Base-by-base conservation (phyloP, 805 yeast species). In the Myxozyma melibiosi region DNA sequence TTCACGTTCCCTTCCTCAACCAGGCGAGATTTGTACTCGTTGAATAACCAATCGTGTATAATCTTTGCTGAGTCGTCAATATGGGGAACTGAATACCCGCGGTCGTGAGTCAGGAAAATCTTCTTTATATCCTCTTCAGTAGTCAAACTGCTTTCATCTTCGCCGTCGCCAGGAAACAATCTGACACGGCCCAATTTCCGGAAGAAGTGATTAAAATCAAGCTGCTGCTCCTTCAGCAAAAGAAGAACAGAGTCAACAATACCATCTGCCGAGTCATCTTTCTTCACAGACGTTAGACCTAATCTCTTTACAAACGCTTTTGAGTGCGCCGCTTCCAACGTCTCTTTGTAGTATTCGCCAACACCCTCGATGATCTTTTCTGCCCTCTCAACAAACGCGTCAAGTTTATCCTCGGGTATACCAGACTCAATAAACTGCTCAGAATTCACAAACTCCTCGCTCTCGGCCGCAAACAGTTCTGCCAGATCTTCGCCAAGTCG, bases 201-300 rank as follows among this genome's bases (percentile, higher is more conserved):
- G 72, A 92, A 92, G 67, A 91, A 90, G 62, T 79, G 78, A 70
- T 90, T 90, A 72, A 83, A 94, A 68, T 90, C 97, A 44, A 89
- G 76, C 65, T 82, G 82, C 0, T 89, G 79, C 18, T 75, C 77
- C 60, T 79, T 73, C 45, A 92, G 69, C 67, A 85, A 77, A 18
- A 80, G 82, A 57, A 91, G 74, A 68, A 89, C 67, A 18, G 53
- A 40, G 11, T 43, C 66, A 34, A 60, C 65, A 3, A 68, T 47
- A 1, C 57, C 57, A 13, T 76, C 73, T 35, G 75, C 72, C 16
- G 75, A 73, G 43, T 75, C 78, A 2, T 76, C 70, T 1, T 77
- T 74, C 43, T 74, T 62, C 11, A 73, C 72, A 2, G 71, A 66
- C 0, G 73, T 66, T 9, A 92, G 73, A 0, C 97, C 98, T 14